phyloP scores from a whole-genome alignment of 2,329 filamentous ascomycete species.

The Zymoseptoria tritici region DNA sequence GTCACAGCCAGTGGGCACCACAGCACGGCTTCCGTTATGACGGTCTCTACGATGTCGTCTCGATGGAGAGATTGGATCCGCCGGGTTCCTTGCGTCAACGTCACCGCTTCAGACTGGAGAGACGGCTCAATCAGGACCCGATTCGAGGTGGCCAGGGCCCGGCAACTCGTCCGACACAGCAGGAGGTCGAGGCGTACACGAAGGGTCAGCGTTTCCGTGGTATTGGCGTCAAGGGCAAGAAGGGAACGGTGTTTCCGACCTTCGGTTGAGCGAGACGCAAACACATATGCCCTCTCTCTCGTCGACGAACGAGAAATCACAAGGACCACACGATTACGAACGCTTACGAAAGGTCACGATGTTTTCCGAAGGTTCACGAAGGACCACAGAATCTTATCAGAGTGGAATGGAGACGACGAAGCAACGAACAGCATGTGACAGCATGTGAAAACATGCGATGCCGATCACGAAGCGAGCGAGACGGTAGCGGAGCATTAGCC shows the following conservation, averaged over 20 bases:
- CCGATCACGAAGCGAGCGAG: no score
- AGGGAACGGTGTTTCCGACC: not conserved
- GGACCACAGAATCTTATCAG: no score
- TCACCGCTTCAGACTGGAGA: slow-evolving; percentile 42
- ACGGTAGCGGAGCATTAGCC: no score
- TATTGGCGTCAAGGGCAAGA: slow-evolving; percentile 3
- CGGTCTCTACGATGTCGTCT: slow-evolving; percentile 46
- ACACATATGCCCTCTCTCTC: no score
- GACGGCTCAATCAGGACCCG: slow-evolving; percentile 38
- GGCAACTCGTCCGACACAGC: slow-evolving; percentile 36
- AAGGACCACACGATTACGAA: no score
- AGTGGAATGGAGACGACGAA: no score
- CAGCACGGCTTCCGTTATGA: slow-evolving; percentile 49
- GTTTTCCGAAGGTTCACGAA: no score
- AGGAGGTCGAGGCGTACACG: slow-evolving; percentile 28
- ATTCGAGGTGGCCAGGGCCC: slow-evolving; percentile 39
- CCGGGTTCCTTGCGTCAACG: slow-evolving; percentile 34
- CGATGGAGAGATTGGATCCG: slow-evolving; percentile 33
- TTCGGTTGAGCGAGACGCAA: not conserved
- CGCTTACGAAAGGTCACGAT: no score
- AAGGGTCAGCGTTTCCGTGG: slow-evolving; percentile 18
- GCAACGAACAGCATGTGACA: no score
- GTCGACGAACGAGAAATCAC: no score
- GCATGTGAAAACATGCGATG: no score
- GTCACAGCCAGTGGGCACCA: slow-evolving; percentile 39